Base-by-base conservation (phyloP, 2,329 filamentous ascomycete genomes). In the Hymenoscyphus fraxineus region DNA sequence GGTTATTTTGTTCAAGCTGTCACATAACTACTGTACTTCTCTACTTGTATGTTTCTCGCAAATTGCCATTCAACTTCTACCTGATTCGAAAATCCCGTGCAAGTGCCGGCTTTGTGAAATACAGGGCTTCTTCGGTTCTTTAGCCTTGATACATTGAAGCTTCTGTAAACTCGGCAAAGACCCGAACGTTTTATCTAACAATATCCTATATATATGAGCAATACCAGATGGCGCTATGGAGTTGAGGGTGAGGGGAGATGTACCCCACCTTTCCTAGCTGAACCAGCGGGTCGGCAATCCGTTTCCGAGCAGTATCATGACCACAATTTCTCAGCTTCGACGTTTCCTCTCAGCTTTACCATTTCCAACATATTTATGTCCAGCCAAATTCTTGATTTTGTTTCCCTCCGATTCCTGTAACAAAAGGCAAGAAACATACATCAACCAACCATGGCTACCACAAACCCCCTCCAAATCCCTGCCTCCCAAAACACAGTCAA, bases 401-500 rank as follows among this genome's bases (percentile, higher is more conserved):
- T 31, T 44, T 44, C 16, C 2, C 7, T 44, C 9, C 16, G n/a
- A 44, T n/a, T 44, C n/a, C 16, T 38, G 9, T 35, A 35, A 35
- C 35, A 6, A 35, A 35, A 35, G 4, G 35, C 35, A 35, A 35
- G 35, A 35, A 35, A 7, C 35, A 7, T 3, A 27, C 35, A 35
- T 38, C n/a, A 22, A 19, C 32, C 10, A 13, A 35, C 16, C 56
- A 35, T 39, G 27, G 15, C 15, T 39, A 35, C 27, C 27, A 12
- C 13, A 38, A 13, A 12, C 27, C 10, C 15, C 56, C 27, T 39
- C 16, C 44, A 16, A n/a, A 56, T 56, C 31, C 58, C 58, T 12
- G 16, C n/a, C 19, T 56, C 15, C 54, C 64, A n/a, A 6, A 44
- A 19, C 22, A 31, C 51, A 16, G 58, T 61, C 27, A 58, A 22